phyloP scores from a whole-genome alignment of 179 eudicot species.

The Silene coronaria region DNA sequence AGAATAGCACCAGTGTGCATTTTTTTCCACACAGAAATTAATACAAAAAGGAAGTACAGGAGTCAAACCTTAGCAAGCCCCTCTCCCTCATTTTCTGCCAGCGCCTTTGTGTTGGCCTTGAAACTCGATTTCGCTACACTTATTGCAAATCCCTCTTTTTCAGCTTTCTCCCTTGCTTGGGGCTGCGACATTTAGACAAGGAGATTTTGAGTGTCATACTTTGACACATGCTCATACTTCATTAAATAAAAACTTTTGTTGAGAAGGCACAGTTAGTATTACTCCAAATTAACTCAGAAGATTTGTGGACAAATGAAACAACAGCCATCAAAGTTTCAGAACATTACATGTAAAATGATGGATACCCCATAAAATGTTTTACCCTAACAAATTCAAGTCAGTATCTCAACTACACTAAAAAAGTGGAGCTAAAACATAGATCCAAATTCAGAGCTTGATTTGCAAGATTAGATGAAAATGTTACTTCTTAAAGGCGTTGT shows the following conservation, averaged over 20 bases:
- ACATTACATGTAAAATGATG: not conserved
- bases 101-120: slow-evolving; percentile 99
- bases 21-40: not conserved
- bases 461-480: not conserved
- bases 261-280: not conserved
- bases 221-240: not conserved
- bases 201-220: not conserved
- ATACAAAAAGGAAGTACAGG: not conserved
- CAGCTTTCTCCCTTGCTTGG: slow-evolving; percentile 91
- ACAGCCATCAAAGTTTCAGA: not conserved
- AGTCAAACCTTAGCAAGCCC: slow-evolving; percentile 87
- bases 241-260: not conserved
- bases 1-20: not conserved
- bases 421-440: not conserved
- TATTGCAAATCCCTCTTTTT: slow-evolving; percentile 82
- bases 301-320: not conserved
- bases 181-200: slow-evolving; percentile 50
- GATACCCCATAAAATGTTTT: not conserved
- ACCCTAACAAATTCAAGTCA: not conserved
- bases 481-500: not conserved
- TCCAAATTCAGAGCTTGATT: not conserved
- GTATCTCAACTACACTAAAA: not conserved
- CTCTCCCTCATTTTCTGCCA: slow-evolving; percentile 98
- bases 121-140: slow-evolving; percentile 91
- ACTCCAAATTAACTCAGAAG: not conserved